Evolutionary conservation across 176 grass and related monocot species (phyloP), one percentile per base, ranked within the genome.

Genomic region (Luzula sylvatica): DNA sequence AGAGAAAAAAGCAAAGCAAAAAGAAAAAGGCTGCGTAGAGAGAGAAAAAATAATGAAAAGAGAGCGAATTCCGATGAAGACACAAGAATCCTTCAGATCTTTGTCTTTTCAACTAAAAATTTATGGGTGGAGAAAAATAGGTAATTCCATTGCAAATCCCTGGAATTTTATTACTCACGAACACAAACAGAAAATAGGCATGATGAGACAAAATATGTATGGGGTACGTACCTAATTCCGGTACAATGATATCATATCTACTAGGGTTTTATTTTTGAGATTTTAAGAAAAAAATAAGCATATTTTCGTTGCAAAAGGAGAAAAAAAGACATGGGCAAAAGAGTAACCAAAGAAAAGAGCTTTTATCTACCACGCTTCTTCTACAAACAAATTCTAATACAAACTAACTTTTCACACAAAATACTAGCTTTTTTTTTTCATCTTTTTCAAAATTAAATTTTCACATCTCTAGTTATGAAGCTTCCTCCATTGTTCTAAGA

Each of bases 61-160:
- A 77, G 19, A 19, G 68, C 65, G 78, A 66, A 65, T 77, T 66
- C 68, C 72, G 7, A 67, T n/a, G 71, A 17, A 61, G 74, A 47
- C n/a, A 51, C 64, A 63, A 50, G 72, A 52, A 87, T 82, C 73
- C 53, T 59, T 74, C 73, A 74, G 53, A 78, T 82, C 83, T 73
- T 70, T 82, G 78, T 82, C 83, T 29, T 71, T 47, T 2, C 40
- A 46, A 38, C 18, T 72, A 19, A 65, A 54, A 47, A 12, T n/a
- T n/a, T n/a, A n/a, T n/a, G n/a, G 5, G 11, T 6, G 7, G 35
- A 40, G 35, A 40, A 40, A 40, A 6, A 40, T 50, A 11, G 46
- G 13, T 21, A 22, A 50, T 50, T 50, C 11, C 20, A 7, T 2
- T 29, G 20, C 21, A 56, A 19, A 12, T 17, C 13, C 13, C 15